Conservation (phyloP, 2,329 filamentous ascomycete species). For the Periconia digitata region DNA sequence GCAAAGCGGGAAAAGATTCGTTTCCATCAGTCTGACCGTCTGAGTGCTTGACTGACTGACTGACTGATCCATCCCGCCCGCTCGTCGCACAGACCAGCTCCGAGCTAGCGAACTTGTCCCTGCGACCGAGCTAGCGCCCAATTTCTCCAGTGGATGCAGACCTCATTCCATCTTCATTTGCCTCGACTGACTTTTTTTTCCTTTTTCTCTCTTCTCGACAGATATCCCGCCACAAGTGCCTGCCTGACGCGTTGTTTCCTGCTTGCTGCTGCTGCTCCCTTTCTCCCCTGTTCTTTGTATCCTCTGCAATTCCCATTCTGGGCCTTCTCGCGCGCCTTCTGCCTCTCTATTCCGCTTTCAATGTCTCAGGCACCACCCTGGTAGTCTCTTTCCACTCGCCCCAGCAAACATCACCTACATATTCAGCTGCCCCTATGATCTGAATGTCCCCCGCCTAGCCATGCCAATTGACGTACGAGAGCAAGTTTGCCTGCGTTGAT, state of each 20-base stretch:
- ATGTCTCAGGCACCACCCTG: slow-evolving; percentile 14
- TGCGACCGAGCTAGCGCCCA: slow-evolving; percentile 4
- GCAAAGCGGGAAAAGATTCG: slow-evolving; percentile 7
- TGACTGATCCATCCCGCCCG: not conserved
- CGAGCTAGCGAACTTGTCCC: not conserved
- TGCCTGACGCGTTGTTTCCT: slow-evolving; percentile 1
- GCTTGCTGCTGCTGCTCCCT: not conserved
- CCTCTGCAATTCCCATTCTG: not conserved
- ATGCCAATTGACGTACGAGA: not conserved
- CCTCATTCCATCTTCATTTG: not conserved
- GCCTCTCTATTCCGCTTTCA: slow-evolving; percentile 4
- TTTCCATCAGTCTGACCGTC: not conserved
- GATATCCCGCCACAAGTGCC: slow-evolving; percentile 5
- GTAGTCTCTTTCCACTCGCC: slow-evolving; percentile 19
- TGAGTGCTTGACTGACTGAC: too few species aligned
- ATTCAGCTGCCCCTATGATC: slow-evolving; percentile 6
- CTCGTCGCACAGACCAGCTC: not conserved
- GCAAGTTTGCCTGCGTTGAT: not conserved
- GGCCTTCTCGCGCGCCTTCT: too few species aligned
- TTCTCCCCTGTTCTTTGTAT: not conserved
- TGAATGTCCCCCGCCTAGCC: not conserved
- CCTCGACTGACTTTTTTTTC: not conserved
- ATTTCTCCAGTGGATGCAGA: slow-evolving; percentile 9
- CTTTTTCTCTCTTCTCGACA: slow-evolving; percentile 4
- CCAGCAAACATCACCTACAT: slow-evolving; percentile 18